phyloP scores from a whole-genome alignment of 2,329 filamentous ascomycete genomes.

The Herpotrichia juniperi region DNA sequence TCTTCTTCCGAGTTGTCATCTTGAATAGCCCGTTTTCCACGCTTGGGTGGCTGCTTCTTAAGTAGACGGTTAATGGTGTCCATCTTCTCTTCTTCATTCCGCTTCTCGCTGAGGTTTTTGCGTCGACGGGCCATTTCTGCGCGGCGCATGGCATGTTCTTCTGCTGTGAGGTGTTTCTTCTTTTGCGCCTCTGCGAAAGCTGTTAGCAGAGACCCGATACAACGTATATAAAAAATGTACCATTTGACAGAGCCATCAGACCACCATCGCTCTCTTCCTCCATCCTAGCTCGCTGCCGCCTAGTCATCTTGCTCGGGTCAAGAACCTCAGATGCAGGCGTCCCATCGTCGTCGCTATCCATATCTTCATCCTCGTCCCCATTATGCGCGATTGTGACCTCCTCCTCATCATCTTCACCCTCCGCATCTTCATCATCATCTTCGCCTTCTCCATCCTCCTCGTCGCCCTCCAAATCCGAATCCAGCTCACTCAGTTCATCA shows the following conservation, averaged over 20 bases:
- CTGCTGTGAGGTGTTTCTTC: slow-evolving; percentile 74
- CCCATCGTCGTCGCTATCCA: slow-evolving; percentile 61
- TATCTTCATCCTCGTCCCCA: slow-evolving; percentile 45
- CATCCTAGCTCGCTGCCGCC: slow-evolving; percentile 67
- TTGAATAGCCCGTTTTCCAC: slow-evolving; percentile 55
- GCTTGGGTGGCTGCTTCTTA: slow-evolving; percentile 82
- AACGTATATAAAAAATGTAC: slow-evolving; percentile 36
- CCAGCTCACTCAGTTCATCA: slow-evolving; percentile 48
- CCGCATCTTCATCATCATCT: slow-evolving; percentile 48
- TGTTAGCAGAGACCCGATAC: slow-evolving; percentile 14
- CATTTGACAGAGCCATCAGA: slow-evolving; percentile 62
- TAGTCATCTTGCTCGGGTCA: slow-evolving; percentile 70
- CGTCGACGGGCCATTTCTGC: slow-evolving; percentile 75
- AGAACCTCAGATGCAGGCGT: slow-evolving; percentile 62
- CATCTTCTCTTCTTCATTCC: slow-evolving; percentile 86
- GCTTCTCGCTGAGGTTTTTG: slow-evolving; percentile 77
- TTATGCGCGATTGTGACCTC: slow-evolving; percentile 41
- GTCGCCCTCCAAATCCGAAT: slow-evolving; percentile 48
- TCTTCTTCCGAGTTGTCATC: slow-evolving; percentile 55
- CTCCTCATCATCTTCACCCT: slow-evolving; percentile 50
- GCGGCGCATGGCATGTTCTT: slow-evolving; percentile 74
- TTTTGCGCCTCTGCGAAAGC: slow-evolving; percentile 65
- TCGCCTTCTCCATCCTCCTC: slow-evolving; percentile 56
- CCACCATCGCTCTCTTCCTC: slow-evolving; percentile 58
- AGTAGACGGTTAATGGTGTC: slow-evolving; percentile 91